A percentile compares a stretch with the other conserved stretches of the same genome.
phyloP scores from a whole-genome alignment of 441 rosid species.

The Adansonia madagascariensis region DNA sequence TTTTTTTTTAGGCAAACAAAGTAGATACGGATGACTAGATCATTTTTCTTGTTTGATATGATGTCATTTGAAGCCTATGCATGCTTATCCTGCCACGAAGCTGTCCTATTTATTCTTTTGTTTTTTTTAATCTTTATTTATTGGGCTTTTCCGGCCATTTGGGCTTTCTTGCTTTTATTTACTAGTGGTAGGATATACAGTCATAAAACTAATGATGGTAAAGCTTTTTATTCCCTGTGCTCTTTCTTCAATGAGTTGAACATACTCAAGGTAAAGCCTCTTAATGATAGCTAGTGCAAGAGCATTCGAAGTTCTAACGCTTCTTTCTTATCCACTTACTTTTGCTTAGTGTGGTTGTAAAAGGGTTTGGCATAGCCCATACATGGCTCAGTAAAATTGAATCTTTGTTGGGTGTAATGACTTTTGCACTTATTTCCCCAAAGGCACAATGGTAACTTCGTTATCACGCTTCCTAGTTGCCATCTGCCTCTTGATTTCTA shows the following conservation, averaged over 20 bases:
- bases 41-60: not conserved
- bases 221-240: no score
- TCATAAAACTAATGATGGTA: not conserved
- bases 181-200: not conserved
- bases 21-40: conserved; percentile 11
- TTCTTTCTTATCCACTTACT: not conserved
- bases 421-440: not conserved
- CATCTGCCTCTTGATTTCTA: conserved; percentile 6
- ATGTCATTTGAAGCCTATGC: not conserved
- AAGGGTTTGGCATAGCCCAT: not conserved
- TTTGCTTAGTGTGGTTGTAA: not conserved
- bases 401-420: not conserved
- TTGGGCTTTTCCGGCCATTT: not conserved
- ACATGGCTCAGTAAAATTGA: not conserved
- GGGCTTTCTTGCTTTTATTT: not conserved
- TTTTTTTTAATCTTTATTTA: not conserved
- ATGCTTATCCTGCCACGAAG: not conserved
- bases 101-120: not conserved
- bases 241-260: not conserved
- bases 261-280: not conserved
- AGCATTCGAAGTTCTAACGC: not conserved
- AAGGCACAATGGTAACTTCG: not conserved
- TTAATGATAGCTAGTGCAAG: not conserved
- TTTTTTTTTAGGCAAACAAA: not conserved
- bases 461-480: not conserved